Conservation (phyloP, 257 asterid species). For the Nicotiana noctiflora region DNA sequence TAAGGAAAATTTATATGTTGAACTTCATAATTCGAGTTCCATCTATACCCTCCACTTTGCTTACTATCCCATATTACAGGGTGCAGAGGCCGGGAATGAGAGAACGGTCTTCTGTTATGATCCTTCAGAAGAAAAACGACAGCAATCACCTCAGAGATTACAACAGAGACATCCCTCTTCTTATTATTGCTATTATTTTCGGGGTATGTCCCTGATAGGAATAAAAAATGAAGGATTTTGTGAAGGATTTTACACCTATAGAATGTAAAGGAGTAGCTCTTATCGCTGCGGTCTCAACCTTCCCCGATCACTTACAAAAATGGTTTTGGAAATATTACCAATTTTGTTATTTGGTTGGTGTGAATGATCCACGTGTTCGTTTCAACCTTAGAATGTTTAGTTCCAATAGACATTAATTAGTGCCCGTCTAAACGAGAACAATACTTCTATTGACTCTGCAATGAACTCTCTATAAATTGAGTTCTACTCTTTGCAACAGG, state of each 20-base stretch:
- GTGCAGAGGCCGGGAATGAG: not conserved
- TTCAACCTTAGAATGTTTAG: not conserved
- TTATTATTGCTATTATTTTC: not conserved
- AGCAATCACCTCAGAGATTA: not conserved
- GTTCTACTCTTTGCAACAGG: too few species aligned
- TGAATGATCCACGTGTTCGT: not conserved
- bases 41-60: not conserved
- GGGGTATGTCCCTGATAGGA: not conserved
- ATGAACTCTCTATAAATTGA: not conserved
- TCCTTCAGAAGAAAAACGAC: not conserved
- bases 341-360: not conserved
- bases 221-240: not conserved
- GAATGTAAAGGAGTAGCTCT: not conserved
- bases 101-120: not conserved
- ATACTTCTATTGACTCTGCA: not conserved
- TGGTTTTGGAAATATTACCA: not conserved
- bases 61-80: not conserved
- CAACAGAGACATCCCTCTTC: not conserved
- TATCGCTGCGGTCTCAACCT: not conserved
- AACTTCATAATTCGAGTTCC: not conserved
- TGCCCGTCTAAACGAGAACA: too few species aligned
- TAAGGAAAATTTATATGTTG: constrained; percentile 15
- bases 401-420: not conserved
- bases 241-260: not conserved
- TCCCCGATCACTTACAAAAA: not conserved